phyloP scores from a whole-genome alignment of 2,329 filamentous ascomycete species.

The Cadophora gregata region DNA sequence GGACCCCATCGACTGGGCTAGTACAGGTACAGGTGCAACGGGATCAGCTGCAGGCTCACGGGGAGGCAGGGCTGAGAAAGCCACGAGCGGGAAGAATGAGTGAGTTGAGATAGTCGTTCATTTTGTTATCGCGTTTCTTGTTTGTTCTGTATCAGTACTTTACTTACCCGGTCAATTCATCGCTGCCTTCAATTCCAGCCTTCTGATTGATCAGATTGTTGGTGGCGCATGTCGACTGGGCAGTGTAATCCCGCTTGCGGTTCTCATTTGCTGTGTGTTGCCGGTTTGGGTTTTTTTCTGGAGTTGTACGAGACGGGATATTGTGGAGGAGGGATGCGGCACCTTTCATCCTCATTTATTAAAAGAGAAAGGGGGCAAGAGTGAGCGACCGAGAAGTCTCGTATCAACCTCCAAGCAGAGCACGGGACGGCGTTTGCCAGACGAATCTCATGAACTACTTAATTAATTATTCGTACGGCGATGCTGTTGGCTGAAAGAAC shows the following conservation, averaged over 20 bases:
- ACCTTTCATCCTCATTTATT: neutral
- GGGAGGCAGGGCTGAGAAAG: conserved; percentile 32
- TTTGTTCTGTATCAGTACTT: conserved; percentile 6
- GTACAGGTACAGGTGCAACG: conserved; percentile 1
- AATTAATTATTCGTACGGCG: no score
- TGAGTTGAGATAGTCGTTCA: conserved; percentile 27
- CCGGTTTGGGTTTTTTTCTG: neutral
- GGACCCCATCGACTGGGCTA: conserved; percentile 37
- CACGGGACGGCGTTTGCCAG: conserved; percentile 7
- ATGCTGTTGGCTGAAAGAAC: neutral
- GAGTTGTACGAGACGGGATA: neutral
- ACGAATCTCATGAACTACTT: neutral
- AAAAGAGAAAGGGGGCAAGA: neutral
- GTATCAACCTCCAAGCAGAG: neutral
- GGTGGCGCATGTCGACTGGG: conserved; percentile 16
- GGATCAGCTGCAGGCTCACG: neutral
- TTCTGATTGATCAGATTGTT: neutral
- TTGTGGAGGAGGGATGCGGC: neutral
- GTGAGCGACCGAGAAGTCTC: neutral
- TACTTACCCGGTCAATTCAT: neutral
- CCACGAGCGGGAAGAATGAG: conserved; percentile 33
- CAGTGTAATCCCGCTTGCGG: neutral
- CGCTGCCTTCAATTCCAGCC: neutral
- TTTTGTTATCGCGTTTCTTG: conserved; percentile 12
- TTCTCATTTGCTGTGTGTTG: neutral